Evolutionary conservation across 139 green algal genomes (phyloP), one percentile per base, ranked within the genome.

Genomic region (Chlorella sp.): DNA sequence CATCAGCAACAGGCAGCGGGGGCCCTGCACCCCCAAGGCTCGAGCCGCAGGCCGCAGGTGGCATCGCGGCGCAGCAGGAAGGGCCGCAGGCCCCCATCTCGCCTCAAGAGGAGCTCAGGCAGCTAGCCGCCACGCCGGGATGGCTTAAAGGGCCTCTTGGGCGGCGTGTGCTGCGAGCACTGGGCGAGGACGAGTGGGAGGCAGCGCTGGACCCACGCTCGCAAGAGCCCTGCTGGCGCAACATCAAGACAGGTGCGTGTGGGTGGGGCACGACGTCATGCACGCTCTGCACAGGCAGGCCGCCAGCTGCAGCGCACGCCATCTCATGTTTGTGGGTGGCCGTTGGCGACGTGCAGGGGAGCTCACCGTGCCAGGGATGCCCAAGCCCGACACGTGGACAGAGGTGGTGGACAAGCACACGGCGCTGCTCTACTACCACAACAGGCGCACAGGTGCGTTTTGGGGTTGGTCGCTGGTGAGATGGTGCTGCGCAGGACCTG

Each of bases 321-420:
- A n/a, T n/a, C n/a, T n/a, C n/a, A n/a, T n/a, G n/a, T n/a, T n/a
- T n/a, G n/a, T n/a, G n/a, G n/a, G 20, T 32, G 20, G 61, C 27
- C 22, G 29, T 29, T 67, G 23, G 55, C 17, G 10, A 60, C 35
- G 33, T 66, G 51, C 31, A 78, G 72, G 72, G 30, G 62, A 72
- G 36, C n/a, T 50, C 2, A 78, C 73, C 35, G 49, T 61, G n/a
- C 66, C 73, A 51, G 73, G 73, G 3, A 27, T 74, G 17, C 27
- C 22, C 32, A 79, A 73, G 67, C 73, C 73, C 34, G 34, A 79
- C n/a, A 79, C 73, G 1, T 79, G 73, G 73, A 35, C 36, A 2
- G 66, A 79, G 30, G 73, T 79, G 22, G 73, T 79, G 51, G 73
- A 79, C 55, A 79, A 70, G 66, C 27, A 62, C n/a, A 65, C 51